phyloP scores from a whole-genome alignment of 768 basidiomycete genomes.

The Psilocybe cubensis region DNA sequence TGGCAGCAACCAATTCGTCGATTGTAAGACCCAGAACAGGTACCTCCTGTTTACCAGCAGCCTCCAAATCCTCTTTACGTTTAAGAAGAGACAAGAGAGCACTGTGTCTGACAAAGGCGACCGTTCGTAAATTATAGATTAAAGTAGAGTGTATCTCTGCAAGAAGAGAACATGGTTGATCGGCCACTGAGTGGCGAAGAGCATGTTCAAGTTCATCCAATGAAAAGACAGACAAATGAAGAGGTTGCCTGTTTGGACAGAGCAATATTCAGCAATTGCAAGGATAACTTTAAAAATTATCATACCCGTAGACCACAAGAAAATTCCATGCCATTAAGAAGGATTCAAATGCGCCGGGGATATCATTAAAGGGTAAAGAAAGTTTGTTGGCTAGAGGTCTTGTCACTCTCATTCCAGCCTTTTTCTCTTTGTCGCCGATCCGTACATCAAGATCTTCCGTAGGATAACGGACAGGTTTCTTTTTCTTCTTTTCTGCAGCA shows the following conservation, averaged over 20 bases:
- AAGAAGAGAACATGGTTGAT: slow-evolving; percentile 76
- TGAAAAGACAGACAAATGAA: slow-evolving; percentile 86
- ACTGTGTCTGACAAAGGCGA: slow-evolving; percentile 74
- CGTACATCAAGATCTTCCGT: slow-evolving; percentile 90
- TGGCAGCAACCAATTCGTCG: slow-evolving; percentile 64
- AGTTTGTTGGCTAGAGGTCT: slow-evolving; percentile 67
- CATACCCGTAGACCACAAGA: slow-evolving; percentile 90
- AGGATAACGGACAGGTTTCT: slow-evolving; percentile 89
- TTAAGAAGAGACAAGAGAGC: slow-evolving; percentile 70
- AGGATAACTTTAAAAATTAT: slow-evolving; percentile 11
- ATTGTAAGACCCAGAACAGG: slow-evolving; percentile 58
- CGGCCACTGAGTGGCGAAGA: slow-evolving; percentile 71
- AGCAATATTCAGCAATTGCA: slow-evolving; percentile 13
- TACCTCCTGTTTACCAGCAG: slow-evolving; percentile 45
- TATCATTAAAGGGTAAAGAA: slow-evolving; percentile 70
- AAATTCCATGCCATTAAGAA: slow-evolving; percentile 96
- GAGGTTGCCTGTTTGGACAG: slow-evolving; percentile 77
- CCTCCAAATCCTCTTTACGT: slow-evolving; percentile 42
- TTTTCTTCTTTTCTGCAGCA: slow-evolving; percentile 83
- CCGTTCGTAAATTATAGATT: slow-evolving; percentile 88
- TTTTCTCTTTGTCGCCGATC: slow-evolving; percentile 81
- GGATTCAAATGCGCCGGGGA: slow-evolving; percentile 70
- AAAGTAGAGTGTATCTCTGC: slow-evolving; percentile 89
- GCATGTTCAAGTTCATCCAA: slow-evolving; percentile 93
- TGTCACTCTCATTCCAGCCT: slow-evolving; percentile 69